Base-by-base conservation (phyloP, 805 yeast genomes). In the Kodamaea kaohsiungensis region DNA sequence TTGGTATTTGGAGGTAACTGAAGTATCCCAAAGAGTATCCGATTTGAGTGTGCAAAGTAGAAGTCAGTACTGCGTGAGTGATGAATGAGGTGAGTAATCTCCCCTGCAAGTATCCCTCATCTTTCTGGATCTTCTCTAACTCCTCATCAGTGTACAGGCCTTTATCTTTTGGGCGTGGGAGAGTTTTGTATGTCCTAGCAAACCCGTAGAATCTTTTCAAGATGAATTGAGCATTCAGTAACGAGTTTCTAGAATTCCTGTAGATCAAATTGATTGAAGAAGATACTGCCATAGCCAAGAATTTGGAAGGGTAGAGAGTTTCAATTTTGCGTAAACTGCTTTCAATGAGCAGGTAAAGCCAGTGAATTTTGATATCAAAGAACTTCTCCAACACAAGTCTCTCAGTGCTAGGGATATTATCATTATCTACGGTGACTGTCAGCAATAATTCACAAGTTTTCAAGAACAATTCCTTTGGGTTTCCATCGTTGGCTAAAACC, bases 241-340 rank as follows among this genome's bases (percentile, higher is more conserved):
- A 17, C n/a, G 55, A 45, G 47, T 60, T 53, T 18, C 43, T 53
- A 7, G 53, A 56, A 3, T 59, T 61, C 43, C 58, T 83, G 35
- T 77, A 73, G 13, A 83, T 65, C 35, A 83, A 78, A 48, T 83
- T 83, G 51, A 87, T 69, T 38, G 86, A 66, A 0, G 91, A 77
- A 1, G 87, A 66, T 0, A 85, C 79, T 0, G 86, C 83, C 81
- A 89, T 87, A 1, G 87, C 79, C 47, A 92, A 71, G 63, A 89
- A 91, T 57, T 88, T 82, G 0, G 96, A 88, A 7, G 98, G 97
- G 63, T 86, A 85, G 16, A 83, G 66, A 0, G 96, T 88, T 39
- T 76, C 73, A 56, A 90, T 86, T 54, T 86, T 73, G 58, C 79
- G 81, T 61, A 89, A 65, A 43, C 85, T 81, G 43, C 83, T 75